phyloP scores from a whole-genome alignment of 805 yeast genomes.

The Saccharomycopsis selenospora region DNA sequence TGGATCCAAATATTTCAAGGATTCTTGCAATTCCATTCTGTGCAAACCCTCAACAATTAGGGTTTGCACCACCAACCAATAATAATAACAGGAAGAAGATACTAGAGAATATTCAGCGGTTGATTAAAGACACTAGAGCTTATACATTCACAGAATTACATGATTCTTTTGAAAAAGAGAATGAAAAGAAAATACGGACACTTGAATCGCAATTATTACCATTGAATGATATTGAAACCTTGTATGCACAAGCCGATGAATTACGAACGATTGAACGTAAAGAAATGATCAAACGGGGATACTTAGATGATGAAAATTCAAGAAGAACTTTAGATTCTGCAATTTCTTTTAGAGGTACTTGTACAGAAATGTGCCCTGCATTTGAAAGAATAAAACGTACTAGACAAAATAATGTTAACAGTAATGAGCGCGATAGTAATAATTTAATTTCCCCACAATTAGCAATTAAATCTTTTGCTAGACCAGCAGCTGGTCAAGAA shows the following conservation, averaged over 20 bases:
- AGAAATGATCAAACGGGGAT: slow-evolving; percentile 70
- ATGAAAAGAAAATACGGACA: slow-evolving; percentile 53
- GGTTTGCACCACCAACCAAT: slow-evolving; percentile 25
- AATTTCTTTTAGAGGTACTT: slow-evolving; percentile 78
- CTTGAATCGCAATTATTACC: slow-evolving; percentile 40
- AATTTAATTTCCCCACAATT: slow-evolving; percentile 47
- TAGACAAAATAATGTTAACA: slow-evolving; percentile 78
- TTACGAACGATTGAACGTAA: slow-evolving; percentile 69
- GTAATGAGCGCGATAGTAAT: slow-evolving; percentile 62
- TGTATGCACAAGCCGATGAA: slow-evolving; percentile 67
- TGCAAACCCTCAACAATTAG: slow-evolving; percentile 25
- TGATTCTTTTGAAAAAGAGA: slow-evolving; percentile 67
- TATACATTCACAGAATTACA: slow-evolving; percentile 22
- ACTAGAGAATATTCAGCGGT: slow-evolving; percentile 27
- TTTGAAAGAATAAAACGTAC: slow-evolving; percentile 86
- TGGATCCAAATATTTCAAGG: slow-evolving; percentile 6
- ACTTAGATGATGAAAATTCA: slow-evolving; percentile 82
- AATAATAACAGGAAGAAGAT: slow-evolving; percentile 13
- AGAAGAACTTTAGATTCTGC: slow-evolving; percentile 85
- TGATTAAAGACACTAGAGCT: slow-evolving; percentile 28
- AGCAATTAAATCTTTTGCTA: slow-evolving; percentile 86
- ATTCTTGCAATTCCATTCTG: slow-evolving; percentile 26
- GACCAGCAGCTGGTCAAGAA: slow-evolving; percentile 98
- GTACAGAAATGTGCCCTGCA: slow-evolving; percentile 90
- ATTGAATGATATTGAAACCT: slow-evolving; percentile 51